These are phyloP conservation scores for Larix kaempferi DNA, from an alignment of 75 land plant species.

Conservation along the genomic window DNA sequence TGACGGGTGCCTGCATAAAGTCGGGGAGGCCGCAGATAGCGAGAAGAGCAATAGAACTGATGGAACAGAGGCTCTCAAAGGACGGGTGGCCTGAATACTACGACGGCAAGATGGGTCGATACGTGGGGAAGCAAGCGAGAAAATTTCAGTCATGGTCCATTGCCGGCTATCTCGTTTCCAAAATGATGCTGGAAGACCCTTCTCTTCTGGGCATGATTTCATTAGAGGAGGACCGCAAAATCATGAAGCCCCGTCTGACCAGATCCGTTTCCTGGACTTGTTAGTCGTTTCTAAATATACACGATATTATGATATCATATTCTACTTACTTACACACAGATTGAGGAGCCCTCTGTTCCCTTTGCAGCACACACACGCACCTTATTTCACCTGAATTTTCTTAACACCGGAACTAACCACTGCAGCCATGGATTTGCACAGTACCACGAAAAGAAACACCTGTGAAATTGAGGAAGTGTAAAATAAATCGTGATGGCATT, in stretches of 20 bases:
- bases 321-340: no score
- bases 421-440: no score
- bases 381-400: no score
- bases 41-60: constrained; percentile 49
- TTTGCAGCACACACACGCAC: no score
- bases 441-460: no score
- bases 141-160: constrained; percentile 65
- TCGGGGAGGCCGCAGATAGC: constrained; percentile 64
- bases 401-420: no score
- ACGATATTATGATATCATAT: no score
- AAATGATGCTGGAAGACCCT: constrained; percentile 66
- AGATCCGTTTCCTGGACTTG: constrained; percentile 45
- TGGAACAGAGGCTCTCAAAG: constrained; percentile 36
- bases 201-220: constrained; percentile 52
- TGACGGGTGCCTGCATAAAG: constrained; percentile 61
- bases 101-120: constrained; percentile 57
- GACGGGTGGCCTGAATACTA: constrained; percentile 73
- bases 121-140: constrained; percentile 61
- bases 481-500: no score
- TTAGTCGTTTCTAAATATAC: not conserved
- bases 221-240: constrained; percentile 54
- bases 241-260: constrained; percentile 33
- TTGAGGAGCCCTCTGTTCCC: no score
- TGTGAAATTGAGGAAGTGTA: no score
- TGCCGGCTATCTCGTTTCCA: constrained; percentile 59